Evolutionary conservation across 2,329 filamentous ascomycete genomes (phyloP).

Genomic region (Neofusicoccum kwambonambiense): DNA sequence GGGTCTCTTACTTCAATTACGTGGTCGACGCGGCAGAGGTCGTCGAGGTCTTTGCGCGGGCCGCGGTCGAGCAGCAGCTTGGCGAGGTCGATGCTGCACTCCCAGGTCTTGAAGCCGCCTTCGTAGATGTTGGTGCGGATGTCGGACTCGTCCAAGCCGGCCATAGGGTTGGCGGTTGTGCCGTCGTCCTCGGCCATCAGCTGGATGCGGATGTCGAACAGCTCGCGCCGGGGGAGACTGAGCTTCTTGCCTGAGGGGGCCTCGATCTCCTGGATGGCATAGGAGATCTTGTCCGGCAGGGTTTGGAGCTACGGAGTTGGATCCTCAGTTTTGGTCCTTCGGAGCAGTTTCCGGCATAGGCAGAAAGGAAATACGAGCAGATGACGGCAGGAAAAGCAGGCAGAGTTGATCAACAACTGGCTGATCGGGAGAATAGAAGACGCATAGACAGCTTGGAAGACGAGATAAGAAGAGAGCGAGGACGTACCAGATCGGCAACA

Average conservation of each 20-base stretch:
- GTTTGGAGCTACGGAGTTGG: slow-evolving; percentile 45
- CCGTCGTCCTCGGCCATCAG: slow-evolving; percentile 68
- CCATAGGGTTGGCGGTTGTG: slow-evolving; percentile 45
- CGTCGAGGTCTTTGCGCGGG: slow-evolving; percentile 50
- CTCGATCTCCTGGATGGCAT: slow-evolving; percentile 59
- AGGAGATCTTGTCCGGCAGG: slow-evolving; percentile 74
- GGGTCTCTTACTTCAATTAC: slow-evolving; percentile 42
- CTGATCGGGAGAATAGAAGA: neutral
- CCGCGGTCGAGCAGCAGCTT: slow-evolving; percentile 57
- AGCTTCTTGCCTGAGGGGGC: slow-evolving; percentile 58
- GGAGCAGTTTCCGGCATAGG: neutral
- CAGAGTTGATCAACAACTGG: neutral
- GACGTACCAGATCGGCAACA: slow-evolving; percentile 49
- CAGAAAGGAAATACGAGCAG: neutral
- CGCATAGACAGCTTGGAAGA: neutral
- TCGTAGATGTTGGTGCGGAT: slow-evolving; percentile 81
- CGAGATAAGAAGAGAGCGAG: slow-evolving; percentile 1
- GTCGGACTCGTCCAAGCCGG: slow-evolving; percentile 65
- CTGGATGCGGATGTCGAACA: slow-evolving; percentile 80
- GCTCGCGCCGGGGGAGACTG: slow-evolving; percentile 67
- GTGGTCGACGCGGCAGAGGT: slow-evolving; percentile 49
- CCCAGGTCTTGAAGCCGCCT: slow-evolving; percentile 87
- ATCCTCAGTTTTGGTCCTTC: neutral
- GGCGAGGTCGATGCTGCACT: slow-evolving; percentile 78
- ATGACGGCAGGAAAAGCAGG: neutral